Base-by-base conservation (phyloP, 371 early-diverging fungal genomes). In the Lichtheimia hyalospora region DNA sequence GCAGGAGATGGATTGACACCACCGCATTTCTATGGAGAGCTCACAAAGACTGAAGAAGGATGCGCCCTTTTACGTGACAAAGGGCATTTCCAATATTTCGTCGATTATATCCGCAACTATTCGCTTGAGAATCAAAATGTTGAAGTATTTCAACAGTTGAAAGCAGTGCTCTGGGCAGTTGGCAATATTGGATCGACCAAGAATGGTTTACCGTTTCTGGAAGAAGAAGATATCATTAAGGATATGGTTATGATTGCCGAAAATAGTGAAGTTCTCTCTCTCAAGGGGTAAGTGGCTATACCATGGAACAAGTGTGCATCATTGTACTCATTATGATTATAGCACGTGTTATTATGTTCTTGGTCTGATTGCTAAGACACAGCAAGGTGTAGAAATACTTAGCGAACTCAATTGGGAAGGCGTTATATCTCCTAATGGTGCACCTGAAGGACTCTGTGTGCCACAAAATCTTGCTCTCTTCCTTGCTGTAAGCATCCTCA, bases 21-120 rank as follows among this genome's bases (percentile, higher is more conserved):
- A 1, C 86, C 90, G 5, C 95, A 95, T 63, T 91, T 95, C 61
- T 93, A 90, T 61, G 93, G 93, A 14, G 89, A 92, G 62, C 63
- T 95, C 14, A 84, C 92, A 5, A 86, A 90, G 65, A 93, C 95
- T 0, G 78, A 75, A 18, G 89, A 90, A 73, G 94, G 95, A 3
- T 89, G 90, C 58, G 73, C 74, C 12, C 64, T 89, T 10, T 66
- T 95, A 18, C 66, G 81, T 34, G 74, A 78, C 43, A 84, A 79
- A 34, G 91, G 89, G 0, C 92, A 93, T 62, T 88, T 93, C 53
- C 64, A 69, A 7, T 60, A 77, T 14, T 89, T 92, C 68, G 85
- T 83, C 3, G 69, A 84, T 4, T 83, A 64, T 62, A 76, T 92
- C n/a, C 77, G 87, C 0, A 73, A 76, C 5, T 77, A 86, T 58